Evolutionary conservation across 2,329 filamentous ascomycete species (phyloP).

Genomic region (Talaromyces sp.): DNA sequence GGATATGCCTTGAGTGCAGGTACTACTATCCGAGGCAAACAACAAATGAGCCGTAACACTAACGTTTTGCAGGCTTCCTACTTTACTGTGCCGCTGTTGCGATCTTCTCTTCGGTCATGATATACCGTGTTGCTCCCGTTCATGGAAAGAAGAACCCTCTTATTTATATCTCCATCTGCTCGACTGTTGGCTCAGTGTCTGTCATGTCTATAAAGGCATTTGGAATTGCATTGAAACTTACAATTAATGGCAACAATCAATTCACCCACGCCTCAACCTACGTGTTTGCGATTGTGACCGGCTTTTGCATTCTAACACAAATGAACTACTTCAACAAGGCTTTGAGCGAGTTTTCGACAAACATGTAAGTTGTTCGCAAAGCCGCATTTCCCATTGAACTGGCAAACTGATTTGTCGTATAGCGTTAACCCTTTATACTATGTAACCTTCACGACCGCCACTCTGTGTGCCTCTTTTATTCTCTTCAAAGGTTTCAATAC

Average conservation of each 20-base stretch:
- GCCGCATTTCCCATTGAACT: background rate
- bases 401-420: constrained; percentile 10
- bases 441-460: constrained; percentile 93
- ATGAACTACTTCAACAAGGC: constrained; percentile 99
- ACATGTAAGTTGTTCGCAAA: constrained; percentile 65
- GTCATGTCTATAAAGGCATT: constrained; percentile 99
- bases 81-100: constrained; percentile 77
- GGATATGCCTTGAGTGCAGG: constrained; percentile 86
- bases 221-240: constrained; percentile 94
- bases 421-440: constrained; percentile 97
- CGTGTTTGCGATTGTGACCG: constrained; percentile 89
- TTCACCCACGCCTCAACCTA: constrained; percentile 94
- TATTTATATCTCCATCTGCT: constrained; percentile 96
- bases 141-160: constrained; percentile 95
- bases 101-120: constrained; percentile 87
- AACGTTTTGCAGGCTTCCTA: constrained; percentile 66
- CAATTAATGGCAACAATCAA: constrained; percentile 88
- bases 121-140: constrained; percentile 84
- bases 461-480: constrained; percentile 90
- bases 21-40: constrained; percentile 38
- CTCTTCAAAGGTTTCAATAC: constrained; percentile 97
- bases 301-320: constrained; percentile 92
- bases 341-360: constrained; percentile 91
- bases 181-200: constrained; percentile 90
- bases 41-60: background rate